These are phyloP conservation scores for Suhomyces panamericanus DNA, from an alignment of 1,139 yeast genomes.

Conservation along the genomic window DNA sequence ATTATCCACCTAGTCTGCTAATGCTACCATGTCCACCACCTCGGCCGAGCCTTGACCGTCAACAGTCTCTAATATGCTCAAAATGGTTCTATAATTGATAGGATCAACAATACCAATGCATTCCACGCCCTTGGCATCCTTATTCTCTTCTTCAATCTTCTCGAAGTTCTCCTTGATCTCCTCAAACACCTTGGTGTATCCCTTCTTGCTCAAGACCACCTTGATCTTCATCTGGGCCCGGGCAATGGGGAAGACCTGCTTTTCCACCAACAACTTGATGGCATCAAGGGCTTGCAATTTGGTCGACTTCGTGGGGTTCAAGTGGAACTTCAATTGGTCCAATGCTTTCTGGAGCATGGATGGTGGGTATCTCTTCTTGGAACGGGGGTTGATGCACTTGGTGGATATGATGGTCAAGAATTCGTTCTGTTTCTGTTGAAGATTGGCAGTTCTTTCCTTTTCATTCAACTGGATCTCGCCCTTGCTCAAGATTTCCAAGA, in stretches of 20 bases:
- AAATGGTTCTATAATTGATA: slow-evolving; percentile 71
- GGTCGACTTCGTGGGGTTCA: slow-evolving; percentile 75
- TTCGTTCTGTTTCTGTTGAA: slow-evolving; percentile 77
- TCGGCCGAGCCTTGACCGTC: slow-evolving; percentile 69
- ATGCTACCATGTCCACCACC: slow-evolving; percentile 86
- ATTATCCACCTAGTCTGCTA: slow-evolving; percentile 5
- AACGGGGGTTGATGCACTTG: slow-evolving; percentile 86
- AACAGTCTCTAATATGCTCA: slow-evolving; percentile 60
- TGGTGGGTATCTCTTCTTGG: slow-evolving; percentile 90
- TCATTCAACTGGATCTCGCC: slow-evolving; percentile 96
- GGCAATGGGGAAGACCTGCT: slow-evolving; percentile 87
- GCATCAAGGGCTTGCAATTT: slow-evolving; percentile 93
- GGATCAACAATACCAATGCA: slow-evolving; percentile 83
- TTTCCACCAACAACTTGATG: slow-evolving; percentile 69
- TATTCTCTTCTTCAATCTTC: slow-evolving; percentile 54
- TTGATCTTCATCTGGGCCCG: slow-evolving; percentile 92
- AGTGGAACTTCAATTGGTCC: slow-evolving; percentile 75
- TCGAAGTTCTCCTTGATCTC: slow-evolving; percentile 53
- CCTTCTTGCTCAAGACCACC: slow-evolving; percentile 51
- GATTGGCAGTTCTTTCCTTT: slow-evolving; percentile 80
- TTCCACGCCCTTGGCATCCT: slow-evolving; percentile 53
- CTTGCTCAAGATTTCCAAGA: slow-evolving; percentile 75
- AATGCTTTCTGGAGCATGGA: slow-evolving; percentile 90
- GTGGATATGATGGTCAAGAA: slow-evolving; percentile 81
- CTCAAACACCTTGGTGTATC: slow-evolving; percentile 45